Percentiles rank a stretch among this genome's conserved stretches.
phyloP scores from a whole-genome alignment of 495 filamentous ascomycete species.

The Margaritispora aquatica region DNA sequence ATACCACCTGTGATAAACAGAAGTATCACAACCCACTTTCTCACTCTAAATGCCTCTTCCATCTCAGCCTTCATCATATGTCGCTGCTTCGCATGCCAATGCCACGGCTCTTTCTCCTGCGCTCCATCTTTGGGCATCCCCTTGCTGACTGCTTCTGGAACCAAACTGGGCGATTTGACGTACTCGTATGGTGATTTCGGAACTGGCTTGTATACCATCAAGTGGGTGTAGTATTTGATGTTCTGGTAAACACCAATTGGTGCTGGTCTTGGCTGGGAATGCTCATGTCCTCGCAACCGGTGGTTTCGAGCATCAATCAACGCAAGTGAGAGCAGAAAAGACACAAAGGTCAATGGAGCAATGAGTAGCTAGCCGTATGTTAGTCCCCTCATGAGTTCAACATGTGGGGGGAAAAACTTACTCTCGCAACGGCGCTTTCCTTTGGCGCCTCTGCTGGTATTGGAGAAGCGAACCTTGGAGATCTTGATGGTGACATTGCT shows the following conservation, averaged over 20 bases:
- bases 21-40: constrained; percentile 31
- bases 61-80: constrained; percentile 44
- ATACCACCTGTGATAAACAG: constrained; percentile 11
- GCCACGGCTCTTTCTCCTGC: constrained; percentile 25
- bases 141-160: neutral
- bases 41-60: constrained; percentile 43
- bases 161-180: constrained; percentile 6
- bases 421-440: constrained; percentile 16
- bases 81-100: constrained; percentile 45
- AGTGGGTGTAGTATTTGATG: constrained; percentile 8
- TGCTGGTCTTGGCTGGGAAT: neutral
- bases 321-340: constrained; percentile 46
- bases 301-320: constrained; percentile 39
- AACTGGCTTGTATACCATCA: constrained; percentile 26
- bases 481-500: neutral
- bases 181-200: constrained; percentile 20
- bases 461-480: neutral
- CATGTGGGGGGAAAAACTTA: neutral
- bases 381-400: neutral
- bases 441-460: constrained; percentile 15
- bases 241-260: constrained; percentile 5
- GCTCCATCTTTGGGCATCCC: constrained; percentile 1
- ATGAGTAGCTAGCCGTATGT: constrained; percentile 32
- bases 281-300: constrained; percentile 3
- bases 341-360: constrained; percentile 41